Conservation (phyloP, 148 eudicot species). For the Chenopodium album region DNA sequence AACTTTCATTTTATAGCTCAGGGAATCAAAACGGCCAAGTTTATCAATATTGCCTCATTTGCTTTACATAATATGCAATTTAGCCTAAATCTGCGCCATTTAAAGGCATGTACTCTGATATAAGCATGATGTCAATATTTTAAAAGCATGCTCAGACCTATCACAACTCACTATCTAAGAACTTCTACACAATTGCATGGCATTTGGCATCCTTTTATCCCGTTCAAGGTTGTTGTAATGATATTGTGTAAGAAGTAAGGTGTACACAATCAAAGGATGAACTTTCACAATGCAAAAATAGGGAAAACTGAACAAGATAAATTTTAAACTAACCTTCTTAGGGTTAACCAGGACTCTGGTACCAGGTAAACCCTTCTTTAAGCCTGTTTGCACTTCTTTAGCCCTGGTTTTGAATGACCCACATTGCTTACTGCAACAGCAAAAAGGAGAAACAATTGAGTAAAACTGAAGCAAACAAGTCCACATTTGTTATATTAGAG, state of each 20-base stretch:
- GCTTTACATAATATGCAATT: neutral
- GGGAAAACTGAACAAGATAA: neutral
- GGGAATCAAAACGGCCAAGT: no score
- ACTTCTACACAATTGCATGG: neutral
- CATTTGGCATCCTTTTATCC: neutral
- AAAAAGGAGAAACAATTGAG: neutral
- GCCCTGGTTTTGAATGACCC: constrained; percentile 47
- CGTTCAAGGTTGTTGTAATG: neutral
- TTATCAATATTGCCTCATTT: neutral
- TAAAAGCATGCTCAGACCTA: neutral
- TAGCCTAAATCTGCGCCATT: neutral
- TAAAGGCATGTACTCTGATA: neutral
- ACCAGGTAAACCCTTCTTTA: constrained; percentile 48
- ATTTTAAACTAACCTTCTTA: constrained; percentile 41
- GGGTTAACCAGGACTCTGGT: constrained; percentile 54
- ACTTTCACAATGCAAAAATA: neutral
- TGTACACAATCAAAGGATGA: neutral
- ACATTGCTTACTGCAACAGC: constrained; percentile 50
- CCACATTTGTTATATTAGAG: neutral
- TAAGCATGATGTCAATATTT: neutral
- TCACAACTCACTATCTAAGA: neutral
- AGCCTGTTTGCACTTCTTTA: constrained; percentile 40
- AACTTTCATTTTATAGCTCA: neutral
- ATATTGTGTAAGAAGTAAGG: neutral
- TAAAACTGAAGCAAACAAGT: neutral